Evolutionary conservation across 495 filamentous ascomycete genomes (phyloP).

Genomic region (Daldinia loculata): DNA sequence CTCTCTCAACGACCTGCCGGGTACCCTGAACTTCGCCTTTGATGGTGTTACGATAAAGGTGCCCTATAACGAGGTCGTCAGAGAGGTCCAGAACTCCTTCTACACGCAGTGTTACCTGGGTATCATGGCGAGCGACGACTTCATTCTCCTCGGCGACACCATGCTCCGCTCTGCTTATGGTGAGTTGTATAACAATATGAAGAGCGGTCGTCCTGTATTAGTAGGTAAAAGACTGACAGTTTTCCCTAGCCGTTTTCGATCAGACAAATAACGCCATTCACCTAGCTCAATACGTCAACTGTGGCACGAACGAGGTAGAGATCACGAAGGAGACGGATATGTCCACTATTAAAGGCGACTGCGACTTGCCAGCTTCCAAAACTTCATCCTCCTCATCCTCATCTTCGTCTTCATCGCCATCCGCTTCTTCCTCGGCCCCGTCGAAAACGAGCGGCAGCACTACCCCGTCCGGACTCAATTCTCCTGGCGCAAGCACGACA

Average conservation of each 20-base stretch:
- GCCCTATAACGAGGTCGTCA: conserved; percentile 63
- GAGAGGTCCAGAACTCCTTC: conserved; percentile 57
- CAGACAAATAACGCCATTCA: conserved; percentile 55
- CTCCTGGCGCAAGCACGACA: conserved; percentile 7
- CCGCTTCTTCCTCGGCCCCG: background rate
- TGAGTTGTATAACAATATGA: conserved; percentile 34
- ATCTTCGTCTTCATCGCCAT: background rate
- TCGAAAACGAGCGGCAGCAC: background rate
- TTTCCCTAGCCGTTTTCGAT: conserved; percentile 54
- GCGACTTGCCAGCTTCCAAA: conserved; percentile 23
- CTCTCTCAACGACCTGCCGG: conserved; percentile 65
- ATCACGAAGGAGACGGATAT: conserved; percentile 38
- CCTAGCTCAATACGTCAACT: conserved; percentile 57
- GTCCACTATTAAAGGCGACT: conserved; percentile 35
- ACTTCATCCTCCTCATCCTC: background rate
- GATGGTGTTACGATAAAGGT: conserved; percentile 73
- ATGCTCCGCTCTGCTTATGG: conserved; percentile 90
- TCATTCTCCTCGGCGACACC: conserved; percentile 84
- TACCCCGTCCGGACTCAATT: background rate
- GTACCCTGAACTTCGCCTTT: conserved; percentile 77
- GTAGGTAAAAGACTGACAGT: conserved; percentile 1
- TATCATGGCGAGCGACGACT: conserved; percentile 72
- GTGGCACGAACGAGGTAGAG: conserved; percentile 49
- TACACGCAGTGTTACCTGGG: conserved; percentile 74
- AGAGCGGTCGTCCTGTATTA: background rate